phyloP scores from a whole-genome alignment of 1,284 basidiomycete species.

The Tylopilus sp. region DNA sequence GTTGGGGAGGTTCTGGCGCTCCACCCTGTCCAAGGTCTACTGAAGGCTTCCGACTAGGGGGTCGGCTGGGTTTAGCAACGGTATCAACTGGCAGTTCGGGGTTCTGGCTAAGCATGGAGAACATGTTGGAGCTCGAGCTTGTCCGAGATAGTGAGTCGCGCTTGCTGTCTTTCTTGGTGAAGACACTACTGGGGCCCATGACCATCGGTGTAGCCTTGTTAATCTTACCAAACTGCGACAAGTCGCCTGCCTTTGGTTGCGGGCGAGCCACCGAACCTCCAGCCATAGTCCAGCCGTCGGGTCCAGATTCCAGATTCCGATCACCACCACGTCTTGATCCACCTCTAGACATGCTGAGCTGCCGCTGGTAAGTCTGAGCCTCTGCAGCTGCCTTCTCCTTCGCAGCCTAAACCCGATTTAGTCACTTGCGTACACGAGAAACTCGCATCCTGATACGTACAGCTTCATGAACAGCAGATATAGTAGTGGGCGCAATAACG shows the following conservation, averaged over 20 bases:
- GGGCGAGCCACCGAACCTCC: slow-evolving; percentile 54
- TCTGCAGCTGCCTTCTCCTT: slow-evolving; percentile 67
- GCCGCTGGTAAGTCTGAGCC: slow-evolving; percentile 53
- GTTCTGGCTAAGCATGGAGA: slow-evolving; percentile 69
- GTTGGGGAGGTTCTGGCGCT: slow-evolving; percentile 46
- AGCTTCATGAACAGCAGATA: slow-evolving; percentile 84
- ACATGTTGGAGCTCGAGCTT: slow-evolving; percentile 82
- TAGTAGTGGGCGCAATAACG: slow-evolving; percentile 79
- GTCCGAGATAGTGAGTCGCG: slow-evolving; percentile 72
- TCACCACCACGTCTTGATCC: slow-evolving; percentile 87
- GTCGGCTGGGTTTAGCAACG: slow-evolving; percentile 45
- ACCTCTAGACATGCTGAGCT: slow-evolving; percentile 61
- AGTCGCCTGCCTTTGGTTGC: slow-evolving; percentile 77
- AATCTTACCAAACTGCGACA: slow-evolving; percentile 86
- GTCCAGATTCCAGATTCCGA: slow-evolving; percentile 50
- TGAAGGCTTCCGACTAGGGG: slow-evolving; percentile 49
- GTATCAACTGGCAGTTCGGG: slow-evolving; percentile 48
- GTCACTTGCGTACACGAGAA: slow-evolving; percentile 7
- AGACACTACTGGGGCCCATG: slow-evolving; percentile 78
- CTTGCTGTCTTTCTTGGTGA: slow-evolving; percentile 66
- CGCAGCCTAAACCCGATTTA: slow-evolving; percentile 45
- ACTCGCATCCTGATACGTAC: slow-evolving; percentile 42
- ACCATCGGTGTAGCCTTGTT: slow-evolving; percentile 59
- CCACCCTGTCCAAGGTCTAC: slow-evolving; percentile 35
- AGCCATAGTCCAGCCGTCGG: slow-evolving; percentile 88